A percentile compares a stretch with the other conserved stretches of the same genome.
phyloP scores from a whole-genome alignment of 2,329 filamentous ascomycete genomes.

The Phialophora verrucosa region DNA sequence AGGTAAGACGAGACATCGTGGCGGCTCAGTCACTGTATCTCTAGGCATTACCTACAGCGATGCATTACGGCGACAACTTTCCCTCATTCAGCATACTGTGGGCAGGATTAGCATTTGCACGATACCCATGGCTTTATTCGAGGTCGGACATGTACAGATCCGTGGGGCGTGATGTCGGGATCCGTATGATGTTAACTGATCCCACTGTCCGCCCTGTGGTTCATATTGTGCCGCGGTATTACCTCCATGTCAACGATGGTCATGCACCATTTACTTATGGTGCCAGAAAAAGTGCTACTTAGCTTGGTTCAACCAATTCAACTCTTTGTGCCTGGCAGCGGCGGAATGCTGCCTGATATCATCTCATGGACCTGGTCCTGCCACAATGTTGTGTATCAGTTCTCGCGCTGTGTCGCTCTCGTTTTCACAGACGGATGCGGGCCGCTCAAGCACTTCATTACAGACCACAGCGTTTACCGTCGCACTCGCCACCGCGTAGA shows the following conservation, averaged over 20 bases:
- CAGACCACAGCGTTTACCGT: no score
- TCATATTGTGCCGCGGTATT: not conserved
- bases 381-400: not conserved
- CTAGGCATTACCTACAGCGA: conserved; percentile 18
- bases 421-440: not conserved
- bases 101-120: conserved; percentile 14
- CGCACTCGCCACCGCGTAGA: not conserved
- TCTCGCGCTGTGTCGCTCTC: not conserved
- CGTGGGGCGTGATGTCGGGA: conserved; percentile 15
- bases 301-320: conserved; percentile 7
- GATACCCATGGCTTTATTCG: conserved; percentile 25
- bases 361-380: not conserved
- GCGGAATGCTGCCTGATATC: conserved; percentile 26
- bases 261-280: not conserved
- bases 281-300: conserved; percentile 10
- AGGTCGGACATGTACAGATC: conserved; percentile 19
- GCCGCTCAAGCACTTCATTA: not conserved
- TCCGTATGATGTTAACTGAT: conserved; percentile 25
- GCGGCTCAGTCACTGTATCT: conserved; percentile 92
- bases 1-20: conserved; percentile 80
- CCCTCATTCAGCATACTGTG: not conserved
- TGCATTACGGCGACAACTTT: not conserved
- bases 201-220: not conserved
- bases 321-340: conserved; percentile 26
- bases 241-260: conserved; percentile 6